Evolutionary conservation across 1,139 yeast genomes (phyloP), one percentile per base, ranked within the genome.

Genomic region (Kurtzmaniella quercitrusa): DNA sequence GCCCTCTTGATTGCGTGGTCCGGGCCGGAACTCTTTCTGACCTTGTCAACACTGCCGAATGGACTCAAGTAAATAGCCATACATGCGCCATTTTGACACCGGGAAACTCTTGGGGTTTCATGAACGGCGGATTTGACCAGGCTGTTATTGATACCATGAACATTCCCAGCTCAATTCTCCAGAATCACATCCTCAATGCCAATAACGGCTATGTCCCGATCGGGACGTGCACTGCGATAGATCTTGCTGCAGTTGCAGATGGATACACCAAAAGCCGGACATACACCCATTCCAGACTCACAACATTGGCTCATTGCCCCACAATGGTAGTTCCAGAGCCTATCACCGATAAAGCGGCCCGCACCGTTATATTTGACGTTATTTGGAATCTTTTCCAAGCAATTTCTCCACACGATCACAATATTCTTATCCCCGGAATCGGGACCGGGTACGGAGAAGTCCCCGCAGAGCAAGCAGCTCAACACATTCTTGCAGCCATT

Each of bases 41-140:
- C 12, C 12, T 34, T 3, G 15, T 34, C 5, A 7, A 18, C 9
- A 5, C 5, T 11, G 23, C 21, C 12, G 21, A n/a, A 11, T 34
- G 26, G 23, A 34, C 15, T 12, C n/a, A 30, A 4, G 17, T 14
- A 12, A 30, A 14, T 18, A 5, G 3, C 16, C 14, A 19, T 7
- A 26, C 12, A 34, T 34, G 37, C 15, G 22, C 39, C 6, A 16
- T 42, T 11, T 42, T 38, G 15, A 48, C 64, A 4, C 65, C 66
- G 1, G 52, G 60, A 8, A 62, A 62, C 48, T 54, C 63, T 4
- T 45, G 57, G 5, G 47, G 53, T 18, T 60, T 54, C 38, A 61
- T 62, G 66, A 59, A 61, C 9, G 64, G 55, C 2, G 66, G 66
- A 9, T 61, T 56, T 42, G 66, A 62, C 43, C 48, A 53, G 39